Percentiles rank a stretch among this genome's conserved stretches.
Conservation (phyloP, 148 eudicot species). For the Arctostaphylos glauca region DNA sequence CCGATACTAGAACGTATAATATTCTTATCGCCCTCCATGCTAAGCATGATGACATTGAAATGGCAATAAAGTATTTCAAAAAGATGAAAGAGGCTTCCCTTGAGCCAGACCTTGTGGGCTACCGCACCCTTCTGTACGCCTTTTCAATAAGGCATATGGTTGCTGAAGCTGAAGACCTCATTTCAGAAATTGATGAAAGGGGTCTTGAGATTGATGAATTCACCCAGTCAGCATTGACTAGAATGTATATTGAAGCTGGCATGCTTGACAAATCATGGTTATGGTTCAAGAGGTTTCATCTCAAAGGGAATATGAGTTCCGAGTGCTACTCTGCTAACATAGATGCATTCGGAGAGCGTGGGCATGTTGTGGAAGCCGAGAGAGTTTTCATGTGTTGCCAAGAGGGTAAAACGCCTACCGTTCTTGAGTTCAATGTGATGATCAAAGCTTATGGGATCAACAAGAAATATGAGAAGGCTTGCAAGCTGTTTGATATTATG, state of each 20-base stretch:
- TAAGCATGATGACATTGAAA: slow-evolving; percentile 60
- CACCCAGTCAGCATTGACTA: slow-evolving; percentile 79
- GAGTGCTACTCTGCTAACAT: slow-evolving; percentile 91
- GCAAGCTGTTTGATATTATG: slow-evolving; percentile 70
- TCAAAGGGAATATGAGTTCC: slow-evolving; percentile 59
- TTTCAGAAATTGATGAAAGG: slow-evolving; percentile 70
- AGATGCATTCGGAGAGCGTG: slow-evolving; percentile 88
- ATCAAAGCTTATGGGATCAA: slow-evolving; percentile 84
- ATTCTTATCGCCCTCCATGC: slow-evolving; percentile 82
- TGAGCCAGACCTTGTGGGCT: slow-evolving; percentile 77
- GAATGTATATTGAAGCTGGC: slow-evolving; percentile 86
- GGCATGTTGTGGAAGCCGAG: slow-evolving; percentile 68
- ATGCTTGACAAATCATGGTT: slow-evolving; percentile 71
- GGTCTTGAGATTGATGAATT: slow-evolving; percentile 74
- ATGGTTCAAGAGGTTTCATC: slow-evolving; percentile 83
- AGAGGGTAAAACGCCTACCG: slow-evolving; percentile 46
- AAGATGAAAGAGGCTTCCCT: slow-evolving; percentile 69
- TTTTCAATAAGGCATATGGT: slow-evolving; percentile 84
- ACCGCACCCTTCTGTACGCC: slow-evolving; percentile 83
- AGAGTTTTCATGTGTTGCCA: slow-evolving; percentile 61
- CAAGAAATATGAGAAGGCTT: slow-evolving; percentile 64
- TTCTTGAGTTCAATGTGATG: slow-evolving; percentile 86
- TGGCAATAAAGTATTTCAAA: slow-evolving; percentile 56
- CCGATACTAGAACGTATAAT: slow-evolving; percentile 85
- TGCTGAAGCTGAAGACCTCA: slow-evolving; percentile 65